These are phyloP conservation scores for Xenoacremonium recifei DNA, from an alignment of 2,329 filamentous ascomycete genomes.

Conservation along the genomic window DNA sequence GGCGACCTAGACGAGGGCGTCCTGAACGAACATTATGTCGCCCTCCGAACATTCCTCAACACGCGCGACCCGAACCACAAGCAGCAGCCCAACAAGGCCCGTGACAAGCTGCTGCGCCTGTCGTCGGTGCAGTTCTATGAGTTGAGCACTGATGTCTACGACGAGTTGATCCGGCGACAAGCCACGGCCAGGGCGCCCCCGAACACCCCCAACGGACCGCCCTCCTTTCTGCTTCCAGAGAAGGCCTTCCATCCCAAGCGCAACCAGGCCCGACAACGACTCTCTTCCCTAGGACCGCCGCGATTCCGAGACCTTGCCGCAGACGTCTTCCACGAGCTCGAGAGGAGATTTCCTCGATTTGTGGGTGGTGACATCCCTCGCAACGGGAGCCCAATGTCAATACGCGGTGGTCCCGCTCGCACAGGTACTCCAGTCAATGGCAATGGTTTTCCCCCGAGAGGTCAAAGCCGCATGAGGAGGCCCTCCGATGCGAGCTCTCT, in stretches of 20 bases:
- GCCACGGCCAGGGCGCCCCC: slow-evolving; percentile 57
- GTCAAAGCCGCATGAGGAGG: slow-evolving; percentile 52
- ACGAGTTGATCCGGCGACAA: slow-evolving; percentile 88
- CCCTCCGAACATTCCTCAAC: slow-evolving; percentile 76
- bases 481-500: slow-evolving; percentile 64
- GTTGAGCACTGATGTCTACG: slow-evolving; percentile 94
- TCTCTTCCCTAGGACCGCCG: slow-evolving; percentile 82
- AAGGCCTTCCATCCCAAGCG: slow-evolving; percentile 92
- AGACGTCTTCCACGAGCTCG: slow-evolving; percentile 93
- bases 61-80: slow-evolving; percentile 73
- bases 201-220: slow-evolving; percentile 54
- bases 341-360: slow-evolving; percentile 85
- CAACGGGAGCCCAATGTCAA: slow-evolving; percentile 65
- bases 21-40: slow-evolving; percentile 76
- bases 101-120: slow-evolving; percentile 88
- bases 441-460: slow-evolving; percentile 47
- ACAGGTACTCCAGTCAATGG: slow-evolving; percentile 64
- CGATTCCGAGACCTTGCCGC: slow-evolving; percentile 90
- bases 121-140: slow-evolving; percentile 95
- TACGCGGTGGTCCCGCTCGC: slow-evolving; percentile 55
- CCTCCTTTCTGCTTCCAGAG: slow-evolving; percentile 78
- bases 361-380: slow-evolving; percentile 66
- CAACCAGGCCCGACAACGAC: slow-evolving; percentile 94
- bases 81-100: slow-evolving; percentile 79
- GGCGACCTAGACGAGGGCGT: slow-evolving; percentile 62